phyloP scores from a whole-genome alignment of 495 filamentous ascomycete species.

The Acidomyces sp. region DNA sequence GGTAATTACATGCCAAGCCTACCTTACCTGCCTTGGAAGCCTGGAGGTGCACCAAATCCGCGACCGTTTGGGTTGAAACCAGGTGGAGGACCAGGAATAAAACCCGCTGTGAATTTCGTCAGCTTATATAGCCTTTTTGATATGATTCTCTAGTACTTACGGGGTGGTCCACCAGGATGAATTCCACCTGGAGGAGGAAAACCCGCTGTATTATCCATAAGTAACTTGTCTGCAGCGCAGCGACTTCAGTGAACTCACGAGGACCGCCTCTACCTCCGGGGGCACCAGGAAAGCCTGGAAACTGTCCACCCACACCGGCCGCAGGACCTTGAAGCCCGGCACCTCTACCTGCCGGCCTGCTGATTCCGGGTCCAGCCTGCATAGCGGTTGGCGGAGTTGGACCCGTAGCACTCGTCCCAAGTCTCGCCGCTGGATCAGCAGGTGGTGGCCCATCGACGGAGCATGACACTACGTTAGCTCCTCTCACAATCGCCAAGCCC shows the following conservation, averaged over 20 bases:
- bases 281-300: slow-evolving; percentile 49
- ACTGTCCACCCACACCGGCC: slow-evolving; percentile 73
- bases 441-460: slow-evolving; percentile 96
- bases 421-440: slow-evolving; percentile 77
- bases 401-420: slow-evolving; percentile 62
- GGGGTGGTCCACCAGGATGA: background rate
- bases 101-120: background rate
- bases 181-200: slow-evolving; percentile 38
- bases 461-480: slow-evolving; percentile 81
- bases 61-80: slow-evolving; percentile 23
- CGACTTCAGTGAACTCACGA: slow-evolving; percentile 35
- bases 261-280: slow-evolving; percentile 49
- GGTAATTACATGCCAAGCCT: background rate
- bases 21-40: slow-evolving; percentile 15
- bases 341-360: slow-evolving; percentile 83
- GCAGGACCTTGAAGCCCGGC: slow-evolving; percentile 81
- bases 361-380: slow-evolving; percentile 75
- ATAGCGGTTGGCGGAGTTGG: slow-evolving; percentile 48
- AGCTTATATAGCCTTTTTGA: too few species aligned
- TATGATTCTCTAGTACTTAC: too few species aligned
- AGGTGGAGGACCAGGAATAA: slow-evolving; percentile 28
- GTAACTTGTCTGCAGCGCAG: slow-evolving; percentile 1
- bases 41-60: slow-evolving; percentile 17
- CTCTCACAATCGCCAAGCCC: slow-evolving; percentile 87
- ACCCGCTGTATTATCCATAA: slow-evolving; percentile 28